Evolutionary conservation across 805 yeast species (phyloP), one percentile per base, ranked within the genome.

Genomic region (Nakazawaea anatomiae): DNA sequence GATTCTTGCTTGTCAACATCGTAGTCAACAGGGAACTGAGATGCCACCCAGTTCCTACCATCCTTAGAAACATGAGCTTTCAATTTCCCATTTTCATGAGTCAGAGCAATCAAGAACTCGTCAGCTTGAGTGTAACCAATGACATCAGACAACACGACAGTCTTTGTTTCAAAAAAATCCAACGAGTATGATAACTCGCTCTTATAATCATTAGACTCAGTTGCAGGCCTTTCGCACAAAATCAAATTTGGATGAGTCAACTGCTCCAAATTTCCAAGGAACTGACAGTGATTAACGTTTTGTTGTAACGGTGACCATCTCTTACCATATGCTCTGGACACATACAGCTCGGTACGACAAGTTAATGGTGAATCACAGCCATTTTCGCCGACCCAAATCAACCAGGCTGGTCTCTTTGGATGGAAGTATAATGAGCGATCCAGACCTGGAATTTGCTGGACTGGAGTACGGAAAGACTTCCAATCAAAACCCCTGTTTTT

Each of bases 61-160:
- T 91, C 89, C 7, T 79, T 69, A 1, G 96, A 83, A 1, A 87
- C 89, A 57, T 76, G 76, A 1, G 90, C 87, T 52, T 75, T 72
- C 50, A 89, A 67, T n/a, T 76, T 72, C 4, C 73, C 73, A 30
- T 75, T 74, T 2, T 70, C 76, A 32, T 73, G 70, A 3, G 82
- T 72, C 1, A 95, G 96, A 39, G 86, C 89, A 28, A 90, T 80
- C 14, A 86, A 69, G 59, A 74, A 91, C 18, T 77, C 81, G 28
- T 82, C 84, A n/a, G 82, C 80, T 44, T 82, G 72, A 40, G 88
- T 89, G 58, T 80, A 82, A 0, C 92, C 96, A 39, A 85, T 75
- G 39, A 85, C 77, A 47, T 77, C 66, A 8, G 79, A 79, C 57
- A 83, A 76, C 5, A 76, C 60, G 0, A 62, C 67, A n/a, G 58